phyloP scores from a whole-genome alignment of 805 yeast genomes.

The Metschnikowia kunwiensis region DNA sequence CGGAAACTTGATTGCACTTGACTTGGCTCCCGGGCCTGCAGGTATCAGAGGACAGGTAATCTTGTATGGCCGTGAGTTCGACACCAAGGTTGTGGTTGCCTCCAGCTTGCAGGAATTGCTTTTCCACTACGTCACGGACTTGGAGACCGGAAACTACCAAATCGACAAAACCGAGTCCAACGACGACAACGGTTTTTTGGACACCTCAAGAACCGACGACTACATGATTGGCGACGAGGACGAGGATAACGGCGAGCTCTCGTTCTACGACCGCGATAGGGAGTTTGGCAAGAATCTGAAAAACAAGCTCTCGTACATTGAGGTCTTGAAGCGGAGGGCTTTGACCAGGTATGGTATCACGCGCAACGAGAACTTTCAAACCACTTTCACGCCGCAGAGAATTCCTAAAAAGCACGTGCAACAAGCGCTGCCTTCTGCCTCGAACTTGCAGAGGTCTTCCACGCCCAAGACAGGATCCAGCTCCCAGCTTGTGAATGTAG shows the following conservation, averaged over 20 bases:
- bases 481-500: constrained; percentile 22
- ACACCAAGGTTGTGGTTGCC: constrained; percentile 22
- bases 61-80: constrained; percentile 21
- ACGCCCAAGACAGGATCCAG: constrained; percentile 8
- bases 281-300: constrained; percentile 32
- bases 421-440: background rate
- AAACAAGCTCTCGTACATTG: constrained; percentile 38
- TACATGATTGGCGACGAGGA: constrained; percentile 45
- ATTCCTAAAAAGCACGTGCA: constrained; percentile 10
- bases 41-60: constrained; percentile 21
- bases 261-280: constrained; percentile 34
- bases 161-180: constrained; percentile 33
- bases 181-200: constrained; percentile 37
- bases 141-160: constrained; percentile 40
- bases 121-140: constrained; percentile 36
- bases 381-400: constrained; percentile 38
- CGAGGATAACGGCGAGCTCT: constrained; percentile 43
- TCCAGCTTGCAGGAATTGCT: constrained; percentile 37
- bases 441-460: constrained; percentile 2
- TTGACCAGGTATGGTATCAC: constrained; percentile 39
- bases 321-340: constrained; percentile 40
- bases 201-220: constrained; percentile 37
- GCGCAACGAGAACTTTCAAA: constrained; percentile 32
- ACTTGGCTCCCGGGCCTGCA: constrained; percentile 22
- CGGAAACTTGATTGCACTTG: constrained; percentile 20